Percentiles rank a stretch among this genome's conserved stretches.
phyloP scores from a whole-genome alignment of 345 rosid genomes.

The Pugionium dolabratum region DNA sequence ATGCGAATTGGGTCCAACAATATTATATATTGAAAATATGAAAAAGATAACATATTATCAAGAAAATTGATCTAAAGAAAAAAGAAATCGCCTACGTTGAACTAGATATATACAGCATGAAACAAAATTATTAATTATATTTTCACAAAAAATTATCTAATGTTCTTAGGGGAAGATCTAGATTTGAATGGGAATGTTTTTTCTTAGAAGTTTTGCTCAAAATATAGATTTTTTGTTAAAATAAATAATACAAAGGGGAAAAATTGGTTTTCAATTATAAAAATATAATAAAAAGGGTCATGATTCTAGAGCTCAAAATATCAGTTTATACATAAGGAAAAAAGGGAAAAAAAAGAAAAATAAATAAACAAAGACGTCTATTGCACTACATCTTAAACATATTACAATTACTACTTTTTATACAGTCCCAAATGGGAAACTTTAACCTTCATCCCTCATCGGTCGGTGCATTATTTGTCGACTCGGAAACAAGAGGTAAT shows the following conservation, averaged over 20 bases:
- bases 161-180: too few species aligned
- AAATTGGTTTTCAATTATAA: too few species aligned
- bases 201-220: too few species aligned
- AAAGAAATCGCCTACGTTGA: too few species aligned
- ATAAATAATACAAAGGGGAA: too few species aligned
- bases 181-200: too few species aligned
- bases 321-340: too few species aligned
- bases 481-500: slow-evolving; percentile 33
- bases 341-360: neutral
- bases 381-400: slow-evolving; percentile 21
- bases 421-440: slow-evolving; percentile 29
- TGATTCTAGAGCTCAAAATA: too few species aligned
- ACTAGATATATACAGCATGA: neutral
- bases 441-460: slow-evolving; percentile 34
- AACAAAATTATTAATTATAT: neutral
- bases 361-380: slow-evolving; percentile 13
- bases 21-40: neutral
- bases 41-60: neutral
- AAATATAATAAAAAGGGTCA: too few species aligned
- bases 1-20: slow-evolving; percentile 11
- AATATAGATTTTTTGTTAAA: too few species aligned
- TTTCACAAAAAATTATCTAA: neutral
- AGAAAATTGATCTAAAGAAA: neutral
- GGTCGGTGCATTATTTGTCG: slow-evolving; percentile 39
- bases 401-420: slow-evolving; percentile 32